Conservation (phyloP, 345 rosid species). For the Populus pruinosa region DNA sequence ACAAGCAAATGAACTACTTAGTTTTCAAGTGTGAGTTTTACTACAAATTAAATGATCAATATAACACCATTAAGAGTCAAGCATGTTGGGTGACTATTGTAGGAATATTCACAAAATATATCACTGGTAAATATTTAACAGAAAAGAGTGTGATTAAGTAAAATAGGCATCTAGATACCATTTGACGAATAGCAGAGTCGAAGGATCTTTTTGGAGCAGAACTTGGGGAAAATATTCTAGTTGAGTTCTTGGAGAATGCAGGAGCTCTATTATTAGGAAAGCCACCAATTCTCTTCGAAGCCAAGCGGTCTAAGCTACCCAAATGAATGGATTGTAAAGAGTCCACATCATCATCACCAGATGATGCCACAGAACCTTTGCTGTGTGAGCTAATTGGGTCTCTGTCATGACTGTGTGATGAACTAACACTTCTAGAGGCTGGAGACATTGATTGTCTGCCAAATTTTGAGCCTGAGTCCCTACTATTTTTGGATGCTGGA, state of each 20-base stretch:
- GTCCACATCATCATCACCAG: conserved; percentile 83
- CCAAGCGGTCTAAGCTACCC: conserved; percentile 46
- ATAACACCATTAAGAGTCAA: neutral
- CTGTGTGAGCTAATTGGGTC: conserved; percentile 78
- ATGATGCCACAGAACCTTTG: conserved; percentile 87
- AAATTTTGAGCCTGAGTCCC: conserved; percentile 48
- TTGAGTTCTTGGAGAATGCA: conserved; percentile 55
- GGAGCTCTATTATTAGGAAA: conserved; percentile 62
- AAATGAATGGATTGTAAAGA: conserved; percentile 60
- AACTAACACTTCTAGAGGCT: conserved; percentile 79
- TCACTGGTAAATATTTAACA: neutral
- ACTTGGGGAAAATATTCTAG: conserved; percentile 52
- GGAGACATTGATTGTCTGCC: conserved; percentile 96
- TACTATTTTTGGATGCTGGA: conserved; percentile 89
- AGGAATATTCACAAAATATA: neutral
- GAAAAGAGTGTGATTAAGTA: neutral
- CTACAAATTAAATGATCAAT: neutral
- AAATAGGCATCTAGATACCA: conserved; percentile 46
- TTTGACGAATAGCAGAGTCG: conserved; percentile 73
- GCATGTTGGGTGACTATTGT: neutral
- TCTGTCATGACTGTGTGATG: conserved; percentile 84
- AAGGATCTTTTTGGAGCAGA: conserved; percentile 83
- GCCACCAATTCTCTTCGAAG: conserved; percentile 50
- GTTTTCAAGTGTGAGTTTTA: neutral
- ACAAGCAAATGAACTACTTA: neutral